Evolutionary conservation across 2,329 filamentous ascomycete genomes (phyloP), one percentile per base, ranked within the genome.

Genomic region (Colletotrichum horii): DNA sequence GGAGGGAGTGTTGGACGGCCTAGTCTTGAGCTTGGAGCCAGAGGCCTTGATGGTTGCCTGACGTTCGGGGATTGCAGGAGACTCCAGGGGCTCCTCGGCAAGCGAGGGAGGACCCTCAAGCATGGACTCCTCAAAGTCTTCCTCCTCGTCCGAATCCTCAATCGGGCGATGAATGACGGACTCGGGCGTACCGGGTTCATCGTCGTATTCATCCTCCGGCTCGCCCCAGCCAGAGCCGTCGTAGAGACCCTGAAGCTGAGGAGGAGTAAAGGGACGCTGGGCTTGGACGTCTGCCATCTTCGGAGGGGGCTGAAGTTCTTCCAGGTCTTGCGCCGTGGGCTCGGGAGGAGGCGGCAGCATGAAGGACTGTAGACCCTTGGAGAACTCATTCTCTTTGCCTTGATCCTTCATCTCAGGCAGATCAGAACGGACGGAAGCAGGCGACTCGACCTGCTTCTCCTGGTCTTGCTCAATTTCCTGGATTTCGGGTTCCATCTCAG

Each of bases 31-130:
- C 83, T 93, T 95, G 14, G 95, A 95, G 9, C 95, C 95, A 26
- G 94, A 93, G 11, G 96, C 94, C 83, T 96, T 97, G 85, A 98
- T 96, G 0, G 96, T 98, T 6, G 96, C 95, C 64, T 95, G 87
- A 62, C 93, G 91, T 80, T 98, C 96, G 2, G 96, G 96, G 74
- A 98, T 92, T 43, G 88, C 89, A 3, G 92, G 92, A 0, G 92
- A 91, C 61, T 91, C 89, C 71, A 15, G 83, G 12, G 89, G 86
- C 11, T 88, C 86, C 2, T 87, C 85, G 24, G 84, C 80, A 6
- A 76, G 77, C 61, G 85, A 32, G 55, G 55, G 26, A n/a, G 26
- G 58, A n/a, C 15, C 19, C 26, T 61, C 83, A 2, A 79, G 80
- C 55, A 83, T 81, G 3, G 79, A 79, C 56, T 81, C 79, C 8